Percentiles rank a stretch among this genome's conserved stretches.
Evolutionary conservation across 495 filamentous ascomycete genomes (phyloP).

Genomic region (Usnea hakonensis): DNA sequence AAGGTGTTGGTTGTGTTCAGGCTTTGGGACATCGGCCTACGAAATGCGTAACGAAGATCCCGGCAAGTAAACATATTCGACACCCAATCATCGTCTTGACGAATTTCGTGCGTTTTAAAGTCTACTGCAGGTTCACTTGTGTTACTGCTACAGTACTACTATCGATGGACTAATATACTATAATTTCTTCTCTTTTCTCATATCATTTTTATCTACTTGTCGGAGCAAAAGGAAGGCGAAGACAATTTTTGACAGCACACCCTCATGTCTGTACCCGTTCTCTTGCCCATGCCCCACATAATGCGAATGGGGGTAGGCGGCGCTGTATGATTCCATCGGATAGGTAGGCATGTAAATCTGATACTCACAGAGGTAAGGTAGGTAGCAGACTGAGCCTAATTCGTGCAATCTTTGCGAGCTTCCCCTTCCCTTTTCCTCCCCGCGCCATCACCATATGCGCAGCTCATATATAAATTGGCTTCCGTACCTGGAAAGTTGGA

Average conservation of each 20-base stretch:
- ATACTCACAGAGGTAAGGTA: slow-evolving; percentile 9
- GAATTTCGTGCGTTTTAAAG: slow-evolving; percentile 6
- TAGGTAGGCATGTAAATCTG: slow-evolving; percentile 16
- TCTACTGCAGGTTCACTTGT: slow-evolving; percentile 5
- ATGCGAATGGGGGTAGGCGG: slow-evolving; percentile 13
- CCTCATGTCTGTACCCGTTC: slow-evolving; percentile 11
- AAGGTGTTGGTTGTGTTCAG: slow-evolving; percentile 15
- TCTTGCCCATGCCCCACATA: neutral
- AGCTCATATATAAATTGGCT: neutral
- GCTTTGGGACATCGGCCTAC: slow-evolving; percentile 10
- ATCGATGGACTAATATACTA: too few relatives aligned
- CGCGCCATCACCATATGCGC: slow-evolving; percentile 9
- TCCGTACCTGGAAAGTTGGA: neutral
- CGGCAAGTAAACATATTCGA: slow-evolving; percentile 13
- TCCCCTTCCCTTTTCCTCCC: slow-evolving; percentile 1
- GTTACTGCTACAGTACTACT: too few relatives aligned
- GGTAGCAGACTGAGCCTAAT: slow-evolving; percentile 11
- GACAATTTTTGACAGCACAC: neutral
- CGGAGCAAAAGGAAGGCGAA: slow-evolving; percentile 4
- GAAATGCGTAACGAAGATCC: slow-evolving; percentile 18
- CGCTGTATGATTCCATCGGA: slow-evolving; percentile 21
- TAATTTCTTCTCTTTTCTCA: too few relatives aligned
- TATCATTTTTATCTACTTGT: neutral
- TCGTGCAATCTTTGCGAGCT: slow-evolving; percentile 14
- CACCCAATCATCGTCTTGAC: slow-evolving; percentile 8